These are phyloP conservation scores for Penicillium griseofulvum DNA, from an alignment of 2,329 filamentous ascomycete species.

Conservation along the genomic window DNA sequence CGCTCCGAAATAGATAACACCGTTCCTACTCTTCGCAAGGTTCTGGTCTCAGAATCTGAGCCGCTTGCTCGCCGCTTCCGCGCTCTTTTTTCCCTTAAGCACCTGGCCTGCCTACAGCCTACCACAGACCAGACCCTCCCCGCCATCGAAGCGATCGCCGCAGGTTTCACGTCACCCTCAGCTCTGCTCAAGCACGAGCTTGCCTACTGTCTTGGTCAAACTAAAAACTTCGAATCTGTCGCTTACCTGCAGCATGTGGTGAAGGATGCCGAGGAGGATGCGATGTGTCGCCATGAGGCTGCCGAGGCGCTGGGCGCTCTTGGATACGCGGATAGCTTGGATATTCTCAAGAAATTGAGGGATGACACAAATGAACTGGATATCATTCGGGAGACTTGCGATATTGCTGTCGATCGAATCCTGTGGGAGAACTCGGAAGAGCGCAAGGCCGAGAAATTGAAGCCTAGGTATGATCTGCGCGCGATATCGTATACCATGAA, in stretches of 20 bases:
- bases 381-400: constrained; percentile 90
- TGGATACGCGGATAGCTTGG: constrained; percentile 70
- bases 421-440: constrained; percentile 82
- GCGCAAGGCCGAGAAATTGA: constrained; percentile 71
- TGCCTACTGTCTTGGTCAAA: constrained; percentile 94
- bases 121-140: constrained; percentile 58
- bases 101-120: constrained; percentile 70
- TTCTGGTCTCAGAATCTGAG: constrained; percentile 74
- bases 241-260: constrained; percentile 71
- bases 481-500: constrained; percentile 1
- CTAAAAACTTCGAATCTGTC: constrained; percentile 71
- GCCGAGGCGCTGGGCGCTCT: constrained; percentile 91
- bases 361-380: constrained; percentile 74
- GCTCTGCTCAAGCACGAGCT: constrained; percentile 94
- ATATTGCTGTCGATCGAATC: constrained; percentile 92
- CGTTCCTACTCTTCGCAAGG: constrained; percentile 57
- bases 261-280: constrained; percentile 75
- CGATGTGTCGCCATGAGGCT: constrained; percentile 95
- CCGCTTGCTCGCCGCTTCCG: constrained; percentile 88
- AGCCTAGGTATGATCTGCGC: constrained; percentile 63
- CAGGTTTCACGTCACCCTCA: constrained; percentile 78
- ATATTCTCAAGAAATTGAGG: constrained; percentile 68
- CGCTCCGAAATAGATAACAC: constrained; percentile 36
- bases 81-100: constrained; percentile 95
- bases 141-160: constrained; percentile 77